Conservation (phyloP, 208 protist genomes). For the Blechomonas ayalai region DNA sequence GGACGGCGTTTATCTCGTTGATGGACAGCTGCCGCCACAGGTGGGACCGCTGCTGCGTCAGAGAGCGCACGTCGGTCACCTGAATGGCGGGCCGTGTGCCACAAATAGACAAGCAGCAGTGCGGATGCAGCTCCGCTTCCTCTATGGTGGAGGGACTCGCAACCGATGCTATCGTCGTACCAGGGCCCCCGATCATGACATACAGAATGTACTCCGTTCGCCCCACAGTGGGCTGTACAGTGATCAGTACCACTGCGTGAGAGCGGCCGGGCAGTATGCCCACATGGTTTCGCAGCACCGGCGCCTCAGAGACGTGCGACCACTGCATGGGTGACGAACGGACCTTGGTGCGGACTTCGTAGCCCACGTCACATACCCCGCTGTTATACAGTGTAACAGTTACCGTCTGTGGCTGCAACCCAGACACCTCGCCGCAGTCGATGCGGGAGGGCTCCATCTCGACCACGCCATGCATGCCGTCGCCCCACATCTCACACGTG, state of each 20-base stretch:
- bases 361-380: conserved; percentile 62
- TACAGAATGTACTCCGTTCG: conserved; percentile 77
- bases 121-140: conserved; percentile 52
- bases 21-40: conserved; percentile 77
- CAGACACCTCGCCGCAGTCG: conserved; percentile 54
- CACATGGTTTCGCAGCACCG: conserved; percentile 38
- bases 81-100: conserved; percentile 71
- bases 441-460: conserved; percentile 71
- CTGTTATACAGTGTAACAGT: conserved; percentile 85
- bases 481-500: conserved; percentile 33
- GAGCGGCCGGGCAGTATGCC: conserved; percentile 75
- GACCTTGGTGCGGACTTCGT: conserved; percentile 58
- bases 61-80: conserved; percentile 66
- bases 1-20: conserved; percentile 66
- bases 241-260: conserved; percentile 75
- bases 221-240: conserved; percentile 40
- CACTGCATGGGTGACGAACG: conserved; percentile 2
- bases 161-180: conserved; percentile 19
- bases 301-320: conserved; percentile 12
- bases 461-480: conserved; percentile 62
- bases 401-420: conserved; percentile 33
- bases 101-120: conserved; percentile 48
- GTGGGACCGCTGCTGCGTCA: conserved; percentile 38
- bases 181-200: conserved; percentile 39
- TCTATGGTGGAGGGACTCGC: conserved; percentile 22